Evolutionary conservation across 2,329 filamentous ascomycete genomes (phyloP).

Genomic region (Penicillium olsonii): DNA sequence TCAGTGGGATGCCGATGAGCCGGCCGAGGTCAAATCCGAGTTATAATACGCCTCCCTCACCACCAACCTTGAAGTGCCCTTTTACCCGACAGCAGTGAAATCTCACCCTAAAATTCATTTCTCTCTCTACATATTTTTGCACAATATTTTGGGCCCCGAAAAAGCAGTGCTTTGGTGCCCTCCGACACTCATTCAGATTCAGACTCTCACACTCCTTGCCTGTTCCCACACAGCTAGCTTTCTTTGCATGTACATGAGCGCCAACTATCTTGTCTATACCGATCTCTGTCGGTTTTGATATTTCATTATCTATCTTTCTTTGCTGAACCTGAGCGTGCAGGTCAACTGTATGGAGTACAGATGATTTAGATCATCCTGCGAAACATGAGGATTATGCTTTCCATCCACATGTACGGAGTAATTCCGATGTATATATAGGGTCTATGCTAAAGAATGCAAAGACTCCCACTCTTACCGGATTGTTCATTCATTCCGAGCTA

Average conservation of each 20-base stretch:
- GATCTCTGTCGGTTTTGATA: not conserved
- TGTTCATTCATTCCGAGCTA: too few relatives aligned
- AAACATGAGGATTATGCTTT: not conserved
- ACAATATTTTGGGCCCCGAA: not conserved
- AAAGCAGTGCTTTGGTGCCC: not conserved
- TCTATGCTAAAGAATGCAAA: too few relatives aligned
- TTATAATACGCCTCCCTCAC: conserved; percentile 18
- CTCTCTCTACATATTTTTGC: not conserved
- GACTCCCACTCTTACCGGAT: too few relatives aligned
- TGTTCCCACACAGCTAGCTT: conserved; percentile 11
- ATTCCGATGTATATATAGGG: too few relatives aligned
- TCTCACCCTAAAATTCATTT: not conserved
- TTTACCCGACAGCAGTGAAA: not conserved
- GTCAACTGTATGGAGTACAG: not conserved
- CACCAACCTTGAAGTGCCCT: too few relatives aligned
- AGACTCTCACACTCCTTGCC: conserved; percentile 1
- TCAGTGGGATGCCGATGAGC: conserved; percentile 19
- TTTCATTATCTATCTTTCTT: conserved; percentile 10
- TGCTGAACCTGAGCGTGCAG: conserved; percentile 3
- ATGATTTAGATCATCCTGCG: not conserved
- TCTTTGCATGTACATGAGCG: conserved; percentile 25
- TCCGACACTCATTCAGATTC: not conserved
- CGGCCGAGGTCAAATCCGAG: conserved; percentile 23
- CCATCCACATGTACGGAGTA: too few relatives aligned
- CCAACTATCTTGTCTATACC: conserved; percentile 20